A percentile compares a stretch with the other conserved stretches of the same genome.
phyloP scores from a whole-genome alignment of 306 rosid species.

The Rosa persica region DNA sequence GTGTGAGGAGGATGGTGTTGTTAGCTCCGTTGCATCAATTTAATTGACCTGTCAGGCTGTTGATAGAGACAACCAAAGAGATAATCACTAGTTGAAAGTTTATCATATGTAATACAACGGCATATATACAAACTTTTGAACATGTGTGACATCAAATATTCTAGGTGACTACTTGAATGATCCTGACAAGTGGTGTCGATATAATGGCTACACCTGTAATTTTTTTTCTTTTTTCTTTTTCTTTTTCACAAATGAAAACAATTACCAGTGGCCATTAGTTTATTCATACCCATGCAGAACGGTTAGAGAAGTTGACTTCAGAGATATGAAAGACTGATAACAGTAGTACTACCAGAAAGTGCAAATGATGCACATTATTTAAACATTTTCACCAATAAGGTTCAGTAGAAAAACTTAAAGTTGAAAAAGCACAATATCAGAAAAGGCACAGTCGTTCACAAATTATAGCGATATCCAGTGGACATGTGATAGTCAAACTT shows the following conservation, averaged over 20 bases:
- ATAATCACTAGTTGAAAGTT: conserved; percentile 7
- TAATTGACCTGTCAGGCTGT: conserved; percentile 7
- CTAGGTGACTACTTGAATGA: background rate
- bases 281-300: background rate
- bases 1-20: background rate
- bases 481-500: background rate
- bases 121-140: background rate
- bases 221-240: too few relatives aligned
- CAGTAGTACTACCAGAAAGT: background rate
- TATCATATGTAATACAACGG: background rate
- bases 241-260: background rate
- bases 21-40: background rate
- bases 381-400: background rate
- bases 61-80: background rate
- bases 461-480: background rate
- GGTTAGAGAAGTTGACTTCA: background rate
- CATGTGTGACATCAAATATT: background rate
- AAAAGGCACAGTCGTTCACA: background rate
- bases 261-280: background rate
- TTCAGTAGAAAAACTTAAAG: background rate
- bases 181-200: background rate
- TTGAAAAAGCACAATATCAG: background rate
- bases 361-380: background rate
- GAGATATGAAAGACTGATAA: background rate
- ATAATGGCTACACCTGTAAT: background rate